Evolutionary conservation across 306 rosid genomes (phyloP), one percentile per base, ranked within the genome.

Genomic region (Inga laurina): DNA sequence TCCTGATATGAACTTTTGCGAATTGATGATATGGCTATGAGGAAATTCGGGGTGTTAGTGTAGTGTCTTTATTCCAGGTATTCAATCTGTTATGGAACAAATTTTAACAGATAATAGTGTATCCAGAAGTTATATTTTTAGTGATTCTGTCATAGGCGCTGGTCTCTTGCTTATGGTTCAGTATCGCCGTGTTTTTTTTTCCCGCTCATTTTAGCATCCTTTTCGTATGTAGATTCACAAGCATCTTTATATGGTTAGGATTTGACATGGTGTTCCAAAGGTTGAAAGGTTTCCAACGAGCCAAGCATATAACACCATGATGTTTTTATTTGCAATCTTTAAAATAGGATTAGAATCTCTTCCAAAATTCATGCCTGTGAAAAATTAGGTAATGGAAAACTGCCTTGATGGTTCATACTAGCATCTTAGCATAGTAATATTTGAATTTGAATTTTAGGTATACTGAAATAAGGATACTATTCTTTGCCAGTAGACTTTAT

Each of bases 321-420:
- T 32, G 19, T 21, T 5, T 24, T n/a, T 41, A 14, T 48, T 45
- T 74, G 46, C 22, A 4, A 37, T 3, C 48, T 51, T 54, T 19
- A 19, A 18, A 52, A 54, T 56, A 35, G 22, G 49, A 30, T 37
- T 54, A 37, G 34, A 54, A 54, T 75, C 67, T 21, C 19, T 16
- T 10, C 43, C 21, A n/a, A 35, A 19, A 75, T n/a, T n/a, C 39
- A 32, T 3, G 68, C 49, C 22, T 75, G 52, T 35, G 37, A 75
- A 39, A 75, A 37, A 37, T 21, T 75, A 7, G 76, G 39, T 24
- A 46, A 46, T 27, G 41, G 24, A 72, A 52, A 72, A 35, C 8
- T 21, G 69, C 27, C 21, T 37, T 74, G 27, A 82, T 32, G 84
- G 87, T 84, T 86, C 2, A 3, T 15, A 3, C n/a, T 45, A 13